These are phyloP conservation scores for Geotrichum phurueaensis DNA, from an alignment of 1,139 yeast species.

Conservation along the genomic window DNA sequence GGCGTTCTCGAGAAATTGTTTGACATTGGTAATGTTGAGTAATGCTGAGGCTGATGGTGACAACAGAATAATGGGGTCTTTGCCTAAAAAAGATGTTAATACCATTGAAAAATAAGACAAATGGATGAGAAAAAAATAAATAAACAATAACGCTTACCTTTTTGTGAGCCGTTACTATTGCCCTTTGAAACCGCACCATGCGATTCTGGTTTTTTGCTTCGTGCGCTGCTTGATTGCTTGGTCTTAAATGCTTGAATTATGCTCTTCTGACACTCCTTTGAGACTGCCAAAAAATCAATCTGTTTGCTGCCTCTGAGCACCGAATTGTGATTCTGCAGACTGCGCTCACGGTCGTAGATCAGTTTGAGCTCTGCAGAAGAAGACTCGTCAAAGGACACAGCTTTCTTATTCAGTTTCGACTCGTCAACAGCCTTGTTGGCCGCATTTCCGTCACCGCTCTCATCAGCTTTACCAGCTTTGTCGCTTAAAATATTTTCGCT, in stretches of 20 bases:
- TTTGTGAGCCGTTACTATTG: background rate
- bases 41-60: constrained; percentile 95
- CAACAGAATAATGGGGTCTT: constrained; percentile 85
- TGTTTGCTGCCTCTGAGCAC: constrained; percentile 69
- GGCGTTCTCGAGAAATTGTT: constrained; percentile 76
- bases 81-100: constrained; percentile 29
- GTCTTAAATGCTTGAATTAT: constrained; percentile 14
- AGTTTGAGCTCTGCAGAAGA: constrained; percentile 49
- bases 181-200: background rate
- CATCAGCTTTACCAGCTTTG: background rate
- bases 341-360: constrained; percentile 56
- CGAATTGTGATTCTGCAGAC: constrained; percentile 69
- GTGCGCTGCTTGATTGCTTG: constrained; percentile 5
- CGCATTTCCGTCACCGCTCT: constrained; percentile 11
- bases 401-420: constrained; percentile 2
- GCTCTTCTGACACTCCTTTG: constrained; percentile 15
- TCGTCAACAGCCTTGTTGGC: constrained; percentile 30
- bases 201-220: background rate
- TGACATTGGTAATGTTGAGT: constrained; percentile 72
- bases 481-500: constrained; percentile 39
- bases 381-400: background rate
- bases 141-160: background rate
- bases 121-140: background rate
- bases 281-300: constrained; percentile 28
- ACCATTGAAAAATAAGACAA: constrained; percentile 1